Evolutionary conservation across 2,329 filamentous ascomycete genomes (phyloP), one percentile per base, ranked within the genome.

Genomic region (Celoporthe dispersa): DNA sequence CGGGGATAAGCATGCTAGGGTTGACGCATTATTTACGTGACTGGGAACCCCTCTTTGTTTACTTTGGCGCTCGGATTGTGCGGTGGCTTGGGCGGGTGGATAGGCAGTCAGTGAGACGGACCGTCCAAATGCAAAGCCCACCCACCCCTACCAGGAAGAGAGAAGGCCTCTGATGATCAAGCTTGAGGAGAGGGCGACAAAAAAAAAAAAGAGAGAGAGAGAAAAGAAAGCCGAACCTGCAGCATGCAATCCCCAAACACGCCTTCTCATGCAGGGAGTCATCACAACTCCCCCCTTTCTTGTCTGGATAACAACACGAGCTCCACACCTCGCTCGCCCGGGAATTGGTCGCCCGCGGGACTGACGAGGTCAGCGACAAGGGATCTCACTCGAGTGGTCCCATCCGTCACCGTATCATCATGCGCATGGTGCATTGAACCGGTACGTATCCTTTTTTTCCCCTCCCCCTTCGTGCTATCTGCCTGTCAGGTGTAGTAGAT

Each of bases 1-100:
- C 68, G 64, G 51, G 60, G 37, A n/a, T 51, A 67, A 37, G 64
- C 70, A 44, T 65, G 70, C 68, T 68, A 71, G 68, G 68, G 70
- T 64, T 71, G 65, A 31, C 22, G 48, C 57, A 35, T 66, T 71
- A 68, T 71, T 71, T 71, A 71, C 70, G 68, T 71, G 70, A 70
- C 51, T 60, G 19, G 37, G 35, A 41, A 48, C 57, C 69, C 67
- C 67, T 71, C 67, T 60, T 71, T 70, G 70, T 71, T 71, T 71
- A 71, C 70, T 62, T 70, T 70, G 60, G 31, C n/a, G 60, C n/a
- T 37, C 25, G 9, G n/a, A 16, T 41, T 41, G 35, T 41, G 39
- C n/a, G n/a, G 37, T 61, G 31, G 31, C 57, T 31, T 12, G 35
- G 35, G 41, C 53, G 44, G 44, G 44, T n/a, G 44, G 44, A 19